A percentile compares a stretch with the other conserved stretches of the same genome.
Conservation (phyloP, 768 basidiomycete species). For the Boletus rufocinnamomeus region DNA sequence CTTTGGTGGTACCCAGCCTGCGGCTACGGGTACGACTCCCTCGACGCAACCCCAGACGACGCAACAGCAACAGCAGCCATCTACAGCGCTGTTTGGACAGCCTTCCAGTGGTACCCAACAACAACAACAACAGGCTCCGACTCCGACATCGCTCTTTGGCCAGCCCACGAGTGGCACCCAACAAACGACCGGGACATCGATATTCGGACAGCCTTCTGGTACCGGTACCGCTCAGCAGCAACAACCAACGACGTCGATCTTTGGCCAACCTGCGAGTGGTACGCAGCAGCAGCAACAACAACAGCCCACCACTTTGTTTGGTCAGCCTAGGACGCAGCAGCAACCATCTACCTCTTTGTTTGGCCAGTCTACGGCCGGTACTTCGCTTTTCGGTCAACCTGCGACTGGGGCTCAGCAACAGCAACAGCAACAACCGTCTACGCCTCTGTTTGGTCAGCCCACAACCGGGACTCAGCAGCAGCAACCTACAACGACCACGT, state of each 20-base stretch:
- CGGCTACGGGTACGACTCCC: slow-evolving; percentile 20
- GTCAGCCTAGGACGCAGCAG: slow-evolving; percentile 26
- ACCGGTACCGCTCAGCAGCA: slow-evolving; percentile 13
- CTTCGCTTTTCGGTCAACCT: slow-evolving; percentile 38
- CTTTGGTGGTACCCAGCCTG: slow-evolving; percentile 41
- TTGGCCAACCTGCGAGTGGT: slow-evolving; percentile 12
- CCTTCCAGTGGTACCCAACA: slow-evolving; percentile 21
- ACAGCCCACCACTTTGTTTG: slow-evolving; percentile 5
- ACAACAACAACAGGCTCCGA: slow-evolving; percentile 21
- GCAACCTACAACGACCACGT: slow-evolving; percentile 14
- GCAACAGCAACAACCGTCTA: slow-evolving; percentile 32
- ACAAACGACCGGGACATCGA: neutral
- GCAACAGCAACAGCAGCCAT: slow-evolving; percentile 28
- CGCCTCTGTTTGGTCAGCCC: slow-evolving; percentile 27
- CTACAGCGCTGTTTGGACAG: slow-evolving; percentile 40
- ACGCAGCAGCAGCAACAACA: slow-evolving; percentile 26
- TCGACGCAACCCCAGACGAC: slow-evolving; percentile 22
- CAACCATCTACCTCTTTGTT: slow-evolving; percentile 23
- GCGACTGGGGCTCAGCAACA: slow-evolving; percentile 36
- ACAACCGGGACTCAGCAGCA: slow-evolving; percentile 35
- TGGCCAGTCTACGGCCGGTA: slow-evolving; percentile 16
- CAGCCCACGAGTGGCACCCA: slow-evolving; percentile 13
- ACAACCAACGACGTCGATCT: slow-evolving; percentile 11
- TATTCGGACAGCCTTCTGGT: slow-evolving; percentile 17
- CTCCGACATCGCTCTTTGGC: slow-evolving; percentile 33